Conservation (phyloP, 805 yeast genomes). For the Monosporozyma aquatica region DNA sequence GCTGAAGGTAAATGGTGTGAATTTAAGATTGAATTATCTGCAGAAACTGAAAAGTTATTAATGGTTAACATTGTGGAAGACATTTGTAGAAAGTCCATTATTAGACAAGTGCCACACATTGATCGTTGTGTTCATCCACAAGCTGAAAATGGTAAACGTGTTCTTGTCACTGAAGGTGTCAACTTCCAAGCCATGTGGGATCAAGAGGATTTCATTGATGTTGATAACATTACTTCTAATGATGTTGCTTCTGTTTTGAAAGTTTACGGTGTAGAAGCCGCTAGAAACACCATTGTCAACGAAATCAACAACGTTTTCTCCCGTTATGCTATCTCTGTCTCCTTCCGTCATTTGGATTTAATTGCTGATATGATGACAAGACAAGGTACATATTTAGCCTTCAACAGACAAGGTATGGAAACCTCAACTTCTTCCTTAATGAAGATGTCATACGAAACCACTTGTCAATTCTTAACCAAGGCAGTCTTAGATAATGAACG, state of each 20-base stretch:
- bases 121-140: conserved; percentile 88
- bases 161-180: conserved; percentile 93
- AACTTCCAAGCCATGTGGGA: conserved; percentile 98
- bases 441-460: conserved; percentile 99
- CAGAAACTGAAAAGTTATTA: conserved; percentile 82
- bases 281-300: conserved; percentile 91
- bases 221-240: conserved; percentile 81
- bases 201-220: conserved; percentile 85
- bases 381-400: conserved; percentile 93
- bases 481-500: conserved; percentile 88
- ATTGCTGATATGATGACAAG: conserved; percentile 99
- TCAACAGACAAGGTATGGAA: conserved; percentile 97
- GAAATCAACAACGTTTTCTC: conserved; percentile 95
- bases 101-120: conserved; percentile 81
- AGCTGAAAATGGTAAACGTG: conserved; percentile 61
- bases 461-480: conserved; percentile 93
- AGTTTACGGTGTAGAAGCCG: conserved; percentile 98
- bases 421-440: conserved; percentile 89
- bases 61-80: conserved; percentile 96
- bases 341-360: conserved; percentile 87
- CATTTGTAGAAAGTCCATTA: conserved; percentile 80
- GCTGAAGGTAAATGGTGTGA: conserved; percentile 85
- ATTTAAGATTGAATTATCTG: conserved; percentile 72
- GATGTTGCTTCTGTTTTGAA: conserved; percentile 84
- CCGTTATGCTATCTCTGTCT: conserved; percentile 90